Evolutionary conservation across 805 yeast species (phyloP), one percentile per base, ranked within the genome.

Genomic region (Lipomyces chichibuensis): DNA sequence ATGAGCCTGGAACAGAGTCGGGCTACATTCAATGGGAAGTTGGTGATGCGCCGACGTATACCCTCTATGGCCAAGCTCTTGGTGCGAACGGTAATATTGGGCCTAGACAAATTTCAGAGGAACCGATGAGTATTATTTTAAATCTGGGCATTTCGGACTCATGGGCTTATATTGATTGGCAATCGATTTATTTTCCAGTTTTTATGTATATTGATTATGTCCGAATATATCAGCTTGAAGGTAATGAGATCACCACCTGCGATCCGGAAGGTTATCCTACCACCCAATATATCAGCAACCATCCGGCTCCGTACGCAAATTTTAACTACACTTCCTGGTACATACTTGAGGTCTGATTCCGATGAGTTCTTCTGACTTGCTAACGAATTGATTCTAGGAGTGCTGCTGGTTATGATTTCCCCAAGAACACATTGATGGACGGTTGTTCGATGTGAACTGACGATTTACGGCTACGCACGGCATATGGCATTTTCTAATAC

Each of bases 91-190:
- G 99, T 72, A 94, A 94, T 77, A 80, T 94, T 71, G 95, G 86
- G 53, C 87, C 89, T 89, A 87, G 98, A 78, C 79, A 85, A 71
- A 84, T 94, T 35, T 83, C 95, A 27, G 88, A 89, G 76, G 99
- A 94, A 76, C 98, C 98, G 71, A 92, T 94, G 98, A 84, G 96
- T 1, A 84, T 94, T 68, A 80, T 94, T 71, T 75, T 94, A 82
- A 94, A 94, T 77, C 79, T 94, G 80, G 99, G 97, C 82, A 80
- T 94, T 62, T 93, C 98, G 17, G 89, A 88, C 74, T 89, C 87
- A 67, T 94, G 98, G 98, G 91, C 95, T 7, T 91, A 90, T 77
- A 94, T 94, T 69, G 94, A 92, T 79, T 94, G 97, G 97, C 86
- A 87, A 56, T 76, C 76, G 25, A 57, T 73, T 6, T 81, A 87